Percentiles rank a stretch among this genome's conserved stretches.
Evolutionary conservation across 2,329 filamentous ascomycete genomes (phyloP).

Genomic region (Pseudopyricularia javanii): DNA sequence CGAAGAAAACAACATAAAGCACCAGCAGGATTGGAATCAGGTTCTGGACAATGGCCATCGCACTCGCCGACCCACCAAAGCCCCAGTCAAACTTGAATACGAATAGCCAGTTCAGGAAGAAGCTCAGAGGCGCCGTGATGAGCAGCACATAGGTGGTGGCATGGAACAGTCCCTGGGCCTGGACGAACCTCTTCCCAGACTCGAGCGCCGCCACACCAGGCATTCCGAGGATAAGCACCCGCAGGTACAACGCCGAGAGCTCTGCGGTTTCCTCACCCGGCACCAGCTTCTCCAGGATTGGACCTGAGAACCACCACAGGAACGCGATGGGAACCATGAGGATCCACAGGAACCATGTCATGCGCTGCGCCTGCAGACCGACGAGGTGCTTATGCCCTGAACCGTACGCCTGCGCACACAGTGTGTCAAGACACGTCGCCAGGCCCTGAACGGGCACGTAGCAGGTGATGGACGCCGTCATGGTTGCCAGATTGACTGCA

Average conservation of each 20-base stretch:
- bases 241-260: conserved; percentile 58
- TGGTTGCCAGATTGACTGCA: conserved; percentile 45
- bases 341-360: conserved; percentile 57
- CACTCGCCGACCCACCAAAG: conserved; percentile 72
- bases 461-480: conserved; percentile 51
- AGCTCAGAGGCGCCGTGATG: conserved; percentile 51
- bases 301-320: conserved; percentile 50
- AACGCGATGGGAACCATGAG: conserved; percentile 56
- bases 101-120: conserved; percentile 61
- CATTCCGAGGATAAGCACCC: conserved; percentile 53
- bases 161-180: conserved; percentile 65
- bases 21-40: conserved; percentile 67
- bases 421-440: conserved; percentile 58
- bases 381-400: conserved; percentile 58
- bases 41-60: conserved; percentile 66
- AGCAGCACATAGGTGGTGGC: conserved; percentile 38
- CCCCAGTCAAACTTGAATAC: conserved; percentile 59
- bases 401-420: conserved; percentile 64
- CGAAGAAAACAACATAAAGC: conserved; percentile 62
- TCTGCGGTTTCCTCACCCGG: conserved; percentile 44
- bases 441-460: conserved; percentile 54
- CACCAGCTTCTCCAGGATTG: conserved; percentile 33
- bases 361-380: conserved; percentile 58
- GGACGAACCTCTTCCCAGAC: conserved; percentile 61
- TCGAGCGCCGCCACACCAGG: conserved; percentile 67